Evolutionary conservation across 345 rosid species (phyloP).

Genomic region (Populus davidiana): DNA sequence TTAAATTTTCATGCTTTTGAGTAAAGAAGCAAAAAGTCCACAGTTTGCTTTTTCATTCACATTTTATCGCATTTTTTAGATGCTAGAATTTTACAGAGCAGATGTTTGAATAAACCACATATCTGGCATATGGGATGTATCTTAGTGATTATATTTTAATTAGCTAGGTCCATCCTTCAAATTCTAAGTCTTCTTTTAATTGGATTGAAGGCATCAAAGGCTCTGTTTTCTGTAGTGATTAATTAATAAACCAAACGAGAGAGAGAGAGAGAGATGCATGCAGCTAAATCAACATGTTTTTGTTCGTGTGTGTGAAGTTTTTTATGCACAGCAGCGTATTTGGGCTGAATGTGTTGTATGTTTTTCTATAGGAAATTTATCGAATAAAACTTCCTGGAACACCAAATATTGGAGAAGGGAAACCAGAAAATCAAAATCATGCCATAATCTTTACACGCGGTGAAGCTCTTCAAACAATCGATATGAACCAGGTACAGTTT

Average conservation of each 20-base stretch:
- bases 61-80: too few species aligned
- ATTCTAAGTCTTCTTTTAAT: neutral
- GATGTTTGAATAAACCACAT: too few species aligned
- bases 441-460: constrained; percentile 91
- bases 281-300: neutral
- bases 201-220: neutral
- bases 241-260: too few species aligned
- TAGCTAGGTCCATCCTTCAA: too few species aligned
- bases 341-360: constrained; percentile 1
- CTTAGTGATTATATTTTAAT: too few species aligned
- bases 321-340: neutral
- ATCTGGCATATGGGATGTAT: too few species aligned
- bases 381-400: constrained; percentile 91
- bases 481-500: constrained; percentile 85
- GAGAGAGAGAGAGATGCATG: too few species aligned
- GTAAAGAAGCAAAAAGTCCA: too few species aligned
- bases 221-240: neutral
- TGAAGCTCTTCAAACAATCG: constrained; percentile 93
- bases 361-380: constrained; percentile 62
- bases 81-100: too few species aligned
- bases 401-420: constrained; percentile 95
- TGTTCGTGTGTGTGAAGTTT: neutral
- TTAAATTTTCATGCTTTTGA: too few species aligned
- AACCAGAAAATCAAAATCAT: constrained; percentile 97
- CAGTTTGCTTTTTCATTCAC: too few species aligned